Evolutionary conservation across 148 eudicot species (phyloP).

Genomic region (Vaccinium corymbosum): DNA sequence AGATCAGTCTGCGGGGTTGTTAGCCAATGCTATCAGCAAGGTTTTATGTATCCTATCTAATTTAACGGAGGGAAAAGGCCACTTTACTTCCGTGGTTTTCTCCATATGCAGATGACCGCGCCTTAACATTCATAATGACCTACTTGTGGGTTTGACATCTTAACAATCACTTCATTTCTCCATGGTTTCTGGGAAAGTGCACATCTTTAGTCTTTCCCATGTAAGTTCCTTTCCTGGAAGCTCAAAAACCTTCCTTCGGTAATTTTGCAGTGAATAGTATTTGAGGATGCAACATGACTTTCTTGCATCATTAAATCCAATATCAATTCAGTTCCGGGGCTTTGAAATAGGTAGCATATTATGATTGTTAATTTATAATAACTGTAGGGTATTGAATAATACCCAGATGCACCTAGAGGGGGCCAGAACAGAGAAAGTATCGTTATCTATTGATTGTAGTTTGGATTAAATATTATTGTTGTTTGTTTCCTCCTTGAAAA

Average conservation of each 20-base stretch:
- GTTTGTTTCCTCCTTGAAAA: not conserved
- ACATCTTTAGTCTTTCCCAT: not conserved
- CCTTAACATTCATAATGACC: not conserved
- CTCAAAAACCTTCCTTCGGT: not conserved
- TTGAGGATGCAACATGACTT: not conserved
- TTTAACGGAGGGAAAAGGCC: not conserved
- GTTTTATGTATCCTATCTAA: not conserved
- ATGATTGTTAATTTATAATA: not conserved
- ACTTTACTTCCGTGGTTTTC: not conserved
- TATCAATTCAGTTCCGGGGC: not conserved
- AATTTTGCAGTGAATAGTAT: not conserved
- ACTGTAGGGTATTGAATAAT: not conserved
- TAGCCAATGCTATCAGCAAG: not conserved
- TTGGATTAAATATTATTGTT: not conserved
- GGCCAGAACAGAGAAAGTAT: not conserved
- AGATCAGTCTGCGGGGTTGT: not conserved
- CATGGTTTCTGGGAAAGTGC: constrained; percentile 1
- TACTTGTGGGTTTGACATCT: not conserved
- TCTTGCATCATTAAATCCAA: not conserved
- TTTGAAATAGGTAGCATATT: not conserved
- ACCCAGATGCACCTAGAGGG: not conserved
- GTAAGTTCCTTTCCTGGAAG: not conserved
- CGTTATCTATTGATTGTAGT: not conserved
- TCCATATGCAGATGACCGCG: not conserved
- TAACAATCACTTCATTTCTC: not conserved